Conservation (phyloP, 2,329 filamentous ascomycete genomes). For the Aspergillus sp. region DNA sequence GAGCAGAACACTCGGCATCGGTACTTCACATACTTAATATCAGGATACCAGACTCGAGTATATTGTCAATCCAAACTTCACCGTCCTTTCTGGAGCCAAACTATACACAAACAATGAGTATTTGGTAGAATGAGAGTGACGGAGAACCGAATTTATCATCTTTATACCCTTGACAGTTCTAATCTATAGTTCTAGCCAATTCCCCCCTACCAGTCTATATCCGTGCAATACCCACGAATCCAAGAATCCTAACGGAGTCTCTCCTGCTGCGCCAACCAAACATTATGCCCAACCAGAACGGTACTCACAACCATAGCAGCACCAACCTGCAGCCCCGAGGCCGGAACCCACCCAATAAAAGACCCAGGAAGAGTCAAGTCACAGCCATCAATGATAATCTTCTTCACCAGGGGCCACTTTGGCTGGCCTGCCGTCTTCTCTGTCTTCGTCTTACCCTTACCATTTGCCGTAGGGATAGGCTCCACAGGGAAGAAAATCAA, state of each 20-base stretch:
- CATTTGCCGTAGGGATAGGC: background rate
- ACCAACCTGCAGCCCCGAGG: slow-evolving; percentile 53
- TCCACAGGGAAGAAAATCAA: slow-evolving; percentile 8
- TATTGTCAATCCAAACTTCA: no score
- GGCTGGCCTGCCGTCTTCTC: background rate
- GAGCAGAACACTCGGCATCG: no score
- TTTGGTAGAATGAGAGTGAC: no score
- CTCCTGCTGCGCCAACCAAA: background rate
- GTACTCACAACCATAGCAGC: slow-evolving; percentile 61
- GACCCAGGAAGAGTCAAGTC: slow-evolving; percentile 63
- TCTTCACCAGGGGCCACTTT: slow-evolving; percentile 40
- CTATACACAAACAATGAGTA: no score
- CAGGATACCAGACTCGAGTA: no score
- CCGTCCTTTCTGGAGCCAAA: no score
- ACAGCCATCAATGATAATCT: slow-evolving; percentile 55
- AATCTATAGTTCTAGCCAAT: no score
- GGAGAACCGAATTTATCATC: no score
- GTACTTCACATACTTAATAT: no score
- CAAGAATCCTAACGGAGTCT: background rate
- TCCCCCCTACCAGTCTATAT: no score
- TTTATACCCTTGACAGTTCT: no score
- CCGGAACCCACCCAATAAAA: slow-evolving; percentile 60
- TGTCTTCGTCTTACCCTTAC: background rate
- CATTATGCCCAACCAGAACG: slow-evolving; percentile 26
- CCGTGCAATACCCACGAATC: background rate